phyloP scores from a whole-genome alignment of 2,329 filamentous ascomycete species.

The Cryoendolithus antarcticus region DNA sequence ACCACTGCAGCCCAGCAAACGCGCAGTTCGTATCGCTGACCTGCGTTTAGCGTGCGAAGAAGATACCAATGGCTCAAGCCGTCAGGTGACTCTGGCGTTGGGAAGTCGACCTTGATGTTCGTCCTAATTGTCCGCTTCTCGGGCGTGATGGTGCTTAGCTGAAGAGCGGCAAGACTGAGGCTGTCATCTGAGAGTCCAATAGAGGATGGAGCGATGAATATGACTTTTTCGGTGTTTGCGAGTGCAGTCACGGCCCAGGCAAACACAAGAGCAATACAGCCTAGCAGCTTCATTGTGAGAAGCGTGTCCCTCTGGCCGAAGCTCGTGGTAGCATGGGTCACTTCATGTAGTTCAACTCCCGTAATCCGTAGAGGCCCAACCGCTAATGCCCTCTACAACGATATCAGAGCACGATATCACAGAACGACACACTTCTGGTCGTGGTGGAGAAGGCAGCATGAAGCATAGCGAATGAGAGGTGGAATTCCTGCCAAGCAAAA shows the following conservation, averaged over 20 bases:
- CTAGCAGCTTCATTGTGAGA: slow-evolving; percentile 15
- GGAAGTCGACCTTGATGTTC: slow-evolving; percentile 55
- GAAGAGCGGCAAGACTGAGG: slow-evolving; percentile 47
- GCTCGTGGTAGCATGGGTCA: no score
- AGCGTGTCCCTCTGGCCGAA: no score
- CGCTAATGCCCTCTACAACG: no score
- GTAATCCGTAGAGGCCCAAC: no score
- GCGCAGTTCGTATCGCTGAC: slow-evolving; percentile 77
- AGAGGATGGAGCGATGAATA: slow-evolving; percentile 63
- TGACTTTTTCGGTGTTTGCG: slow-evolving; percentile 83
- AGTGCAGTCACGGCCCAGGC: slow-evolving; percentile 14
- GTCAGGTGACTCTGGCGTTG: slow-evolving; percentile 37
- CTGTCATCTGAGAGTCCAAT: slow-evolving; percentile 43
- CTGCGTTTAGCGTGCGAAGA: slow-evolving; percentile 55
- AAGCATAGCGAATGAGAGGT: no score
- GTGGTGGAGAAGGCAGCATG: no score
- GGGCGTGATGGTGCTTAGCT: slow-evolving; percentile 54
- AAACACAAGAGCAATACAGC: slow-evolving; percentile 12
- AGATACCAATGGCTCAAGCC: slow-evolving; percentile 68
- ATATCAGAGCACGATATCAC: no score
- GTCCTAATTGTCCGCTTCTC: slow-evolving; percentile 44
- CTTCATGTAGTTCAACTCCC: no score
- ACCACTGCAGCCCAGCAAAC: slow-evolving; percentile 91
- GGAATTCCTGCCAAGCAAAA: no score
- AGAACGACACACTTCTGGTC: no score